Percentiles rank a stretch among this genome's conserved stretches.
These are phyloP conservation scores for Verticillium dahliae DNA, from an alignment of 2,329 filamentous ascomycete species.

Conservation along the genomic window DNA sequence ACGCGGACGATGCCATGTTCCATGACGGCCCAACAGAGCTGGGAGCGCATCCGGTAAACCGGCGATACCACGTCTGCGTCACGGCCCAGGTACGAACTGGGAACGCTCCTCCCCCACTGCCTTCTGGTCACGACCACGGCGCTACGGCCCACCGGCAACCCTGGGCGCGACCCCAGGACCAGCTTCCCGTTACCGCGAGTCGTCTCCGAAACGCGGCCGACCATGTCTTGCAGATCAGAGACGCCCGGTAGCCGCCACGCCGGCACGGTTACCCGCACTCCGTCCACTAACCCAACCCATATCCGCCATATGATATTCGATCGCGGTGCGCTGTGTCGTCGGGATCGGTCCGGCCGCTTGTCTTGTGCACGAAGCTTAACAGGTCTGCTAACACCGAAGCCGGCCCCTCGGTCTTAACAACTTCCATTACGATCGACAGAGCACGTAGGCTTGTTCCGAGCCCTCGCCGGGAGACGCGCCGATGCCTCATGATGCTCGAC, in stretches of 20 bases:
- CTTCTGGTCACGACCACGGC: slow-evolving; percentile 1
- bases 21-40: background rate
- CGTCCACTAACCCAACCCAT: background rate
- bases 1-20: background rate
- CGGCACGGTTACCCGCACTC: background rate
- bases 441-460: background rate
- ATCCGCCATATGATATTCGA: too few species aligned
- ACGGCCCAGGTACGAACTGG: background rate
- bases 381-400: background rate
- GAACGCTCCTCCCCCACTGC: background rate
- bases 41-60: background rate
- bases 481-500: slow-evolving; percentile 1
- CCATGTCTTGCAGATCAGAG: slow-evolving; percentile 1
- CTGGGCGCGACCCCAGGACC: too few species aligned
- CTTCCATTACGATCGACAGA: background rate
- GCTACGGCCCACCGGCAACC: background rate
- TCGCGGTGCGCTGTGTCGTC: background rate
- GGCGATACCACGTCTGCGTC: background rate
- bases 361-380: background rate
- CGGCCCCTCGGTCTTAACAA: background rate
- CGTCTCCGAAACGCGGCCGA: too few species aligned
- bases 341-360: background rate
- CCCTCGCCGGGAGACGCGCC: slow-evolving; percentile 1
- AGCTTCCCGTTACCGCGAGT: too few species aligned
- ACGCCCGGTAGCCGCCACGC: background rate